A percentile compares a stretch with the other conserved stretches of the same genome.
These are phyloP conservation scores for Coccomyxa sp. DNA, from an alignment of 139 green algal species.

Conservation along the genomic window DNA sequence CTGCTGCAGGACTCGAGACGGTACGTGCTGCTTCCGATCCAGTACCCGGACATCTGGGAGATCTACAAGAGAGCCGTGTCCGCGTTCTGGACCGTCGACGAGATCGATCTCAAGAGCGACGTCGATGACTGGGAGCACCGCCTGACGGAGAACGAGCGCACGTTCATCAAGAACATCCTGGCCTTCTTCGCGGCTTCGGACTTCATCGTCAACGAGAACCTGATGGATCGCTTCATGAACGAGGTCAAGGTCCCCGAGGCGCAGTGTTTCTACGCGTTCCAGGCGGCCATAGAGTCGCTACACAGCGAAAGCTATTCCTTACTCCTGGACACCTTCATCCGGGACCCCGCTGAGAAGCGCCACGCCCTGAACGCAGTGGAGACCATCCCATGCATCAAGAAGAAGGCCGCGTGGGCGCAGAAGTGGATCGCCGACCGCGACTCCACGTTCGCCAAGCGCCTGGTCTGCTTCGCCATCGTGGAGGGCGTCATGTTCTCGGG, in stretches of 20 bases:
- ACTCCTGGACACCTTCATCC: conserved; percentile 44
- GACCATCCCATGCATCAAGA: conserved; percentile 33
- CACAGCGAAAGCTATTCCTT: conserved; percentile 40
- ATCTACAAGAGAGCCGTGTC: conserved; percentile 49
- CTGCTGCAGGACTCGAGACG: not conserved
- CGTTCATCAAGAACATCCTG: conserved; percentile 64
- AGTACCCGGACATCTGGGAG: conserved; percentile 25
- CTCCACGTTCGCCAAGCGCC: conserved; percentile 43
- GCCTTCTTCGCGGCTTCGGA: conserved; percentile 69
- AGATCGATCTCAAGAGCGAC: conserved; percentile 46
- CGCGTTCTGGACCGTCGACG: conserved; percentile 48
- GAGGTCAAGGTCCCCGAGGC: conserved; percentile 65
- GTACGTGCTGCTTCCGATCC: conserved; percentile 16
- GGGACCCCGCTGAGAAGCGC: conserved; percentile 27
- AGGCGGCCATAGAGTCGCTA: conserved; percentile 63
- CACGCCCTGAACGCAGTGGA: conserved; percentile 33
- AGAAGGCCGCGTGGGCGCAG: conserved; percentile 51
- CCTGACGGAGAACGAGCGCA: conserved; percentile 42
- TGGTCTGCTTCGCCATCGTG: conserved; percentile 56
- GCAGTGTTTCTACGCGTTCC: conserved; percentile 58
- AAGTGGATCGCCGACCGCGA: conserved; percentile 39
- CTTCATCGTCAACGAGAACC: conserved; percentile 66
- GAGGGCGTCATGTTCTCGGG: conserved; percentile 63
- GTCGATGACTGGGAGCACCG: conserved; percentile 27
- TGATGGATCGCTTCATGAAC: conserved; percentile 26